Percentiles rank a stretch among this genome's conserved stretches.
phyloP scores from a whole-genome alignment of 495 filamentous ascomycete species.

The Penicillium angulare region DNA sequence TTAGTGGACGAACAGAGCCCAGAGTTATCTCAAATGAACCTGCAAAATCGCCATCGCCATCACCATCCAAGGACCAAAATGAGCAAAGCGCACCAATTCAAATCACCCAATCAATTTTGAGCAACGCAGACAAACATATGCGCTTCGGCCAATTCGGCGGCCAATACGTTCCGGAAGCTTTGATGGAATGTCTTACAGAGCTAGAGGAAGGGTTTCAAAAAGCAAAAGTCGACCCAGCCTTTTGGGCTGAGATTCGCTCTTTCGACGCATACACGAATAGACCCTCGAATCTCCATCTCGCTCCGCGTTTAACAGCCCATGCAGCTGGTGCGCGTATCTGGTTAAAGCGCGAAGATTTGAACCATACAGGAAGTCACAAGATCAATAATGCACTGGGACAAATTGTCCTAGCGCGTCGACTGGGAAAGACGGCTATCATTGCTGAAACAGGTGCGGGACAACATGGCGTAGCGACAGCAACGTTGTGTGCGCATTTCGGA shows the following conservation, averaged over 20 bases:
- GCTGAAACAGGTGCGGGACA: constrained; percentile 97
- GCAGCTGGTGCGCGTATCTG: constrained; percentile 93
- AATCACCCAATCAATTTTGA: neutral
- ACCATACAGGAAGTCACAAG: constrained; percentile 85
- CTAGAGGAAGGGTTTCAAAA: neutral
- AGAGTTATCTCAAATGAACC: too few relatives aligned
- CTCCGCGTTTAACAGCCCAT: constrained; percentile 81
- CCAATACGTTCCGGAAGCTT: constrained; percentile 4
- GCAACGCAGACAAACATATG: neutral
- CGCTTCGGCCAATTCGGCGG: constrained; percentile 6
- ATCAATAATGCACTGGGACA: constrained; percentile 97
- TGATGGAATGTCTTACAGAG: constrained; percentile 1
- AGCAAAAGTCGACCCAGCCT: neutral
- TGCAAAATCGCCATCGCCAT: too few relatives aligned
- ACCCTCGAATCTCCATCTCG: constrained; percentile 26
- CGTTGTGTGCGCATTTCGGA: constrained; percentile 92
- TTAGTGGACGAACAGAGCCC: neutral
- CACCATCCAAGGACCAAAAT: neutral
- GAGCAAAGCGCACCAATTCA: neutral
- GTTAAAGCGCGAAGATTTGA: constrained; percentile 94
- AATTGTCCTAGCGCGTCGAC: constrained; percentile 72
- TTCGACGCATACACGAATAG: constrained; percentile 1
- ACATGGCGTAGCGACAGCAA: constrained; percentile 94
- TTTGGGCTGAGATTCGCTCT: constrained; percentile 1
- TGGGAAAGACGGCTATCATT: constrained; percentile 94